Percentiles rank a stretch among this genome's conserved stretches.
These are phyloP conservation scores for Mucor racemosus DNA, from an alignment of 371 early-diverging fungal species.

Conservation along the genomic window DNA sequence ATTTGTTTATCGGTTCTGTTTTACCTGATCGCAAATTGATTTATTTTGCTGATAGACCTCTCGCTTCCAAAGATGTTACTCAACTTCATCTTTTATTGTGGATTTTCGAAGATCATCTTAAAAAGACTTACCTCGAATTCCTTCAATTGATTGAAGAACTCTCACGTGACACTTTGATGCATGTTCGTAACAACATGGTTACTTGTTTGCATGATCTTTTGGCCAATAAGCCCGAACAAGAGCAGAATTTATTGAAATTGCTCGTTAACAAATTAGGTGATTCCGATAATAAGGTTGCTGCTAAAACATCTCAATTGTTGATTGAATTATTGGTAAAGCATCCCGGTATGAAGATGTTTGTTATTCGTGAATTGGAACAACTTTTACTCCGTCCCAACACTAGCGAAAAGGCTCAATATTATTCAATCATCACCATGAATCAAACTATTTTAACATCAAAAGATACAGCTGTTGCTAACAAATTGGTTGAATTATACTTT, in stretches of 20 bases:
- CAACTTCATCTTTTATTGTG: constrained; percentile 81
- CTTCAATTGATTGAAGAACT: constrained; percentile 83
- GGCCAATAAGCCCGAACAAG: constrained; percentile 91
- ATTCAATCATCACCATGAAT: constrained; percentile 86
- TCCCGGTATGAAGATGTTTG: constrained; percentile 90
- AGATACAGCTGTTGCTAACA: constrained; percentile 78
- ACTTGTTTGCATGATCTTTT: constrained; percentile 78
- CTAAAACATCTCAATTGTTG: constrained; percentile 80
- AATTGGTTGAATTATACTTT: constrained; percentile 89
- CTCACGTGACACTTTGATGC: constrained; percentile 83
- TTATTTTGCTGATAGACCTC: constrained; percentile 89
- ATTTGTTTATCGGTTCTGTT: constrained; percentile 80
- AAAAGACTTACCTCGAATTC: constrained; percentile 88
- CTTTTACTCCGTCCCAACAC: constrained; percentile 76
- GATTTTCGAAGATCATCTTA: constrained; percentile 93
- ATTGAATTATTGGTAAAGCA: constrained; percentile 75
- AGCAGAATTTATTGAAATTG: constrained; percentile 88
- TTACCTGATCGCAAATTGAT: constrained; percentile 86
- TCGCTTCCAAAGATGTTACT: constrained; percentile 62
- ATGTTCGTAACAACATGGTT: constrained; percentile 82
- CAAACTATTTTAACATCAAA: constrained; percentile 83
- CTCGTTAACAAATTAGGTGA: constrained; percentile 97
- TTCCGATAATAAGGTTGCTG: constrained; percentile 83
- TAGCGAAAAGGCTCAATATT: constrained; percentile 83
- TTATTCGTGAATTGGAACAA: constrained; percentile 86